A percentile compares a stretch with the other conserved stretches of the same genome.
Evolutionary conservation across 2,329 filamentous ascomycete species (phyloP).

Genomic region (Blumeria graminis): DNA sequence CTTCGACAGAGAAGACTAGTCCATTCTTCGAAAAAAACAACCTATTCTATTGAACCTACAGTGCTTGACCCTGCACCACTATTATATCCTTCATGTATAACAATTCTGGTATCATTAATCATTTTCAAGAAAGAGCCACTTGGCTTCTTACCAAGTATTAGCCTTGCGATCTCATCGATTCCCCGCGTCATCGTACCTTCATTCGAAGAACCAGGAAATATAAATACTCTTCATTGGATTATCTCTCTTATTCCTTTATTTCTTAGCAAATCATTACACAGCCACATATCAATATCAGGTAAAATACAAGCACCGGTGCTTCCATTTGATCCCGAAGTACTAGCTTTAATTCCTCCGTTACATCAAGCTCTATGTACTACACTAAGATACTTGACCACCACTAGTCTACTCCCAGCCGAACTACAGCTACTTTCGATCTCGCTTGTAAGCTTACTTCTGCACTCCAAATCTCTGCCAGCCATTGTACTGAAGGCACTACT

Average conservation of each 20-base stretch:
- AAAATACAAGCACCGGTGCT: constrained; percentile 5
- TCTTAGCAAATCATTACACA: constrained; percentile 2
- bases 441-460: constrained; percentile 57
- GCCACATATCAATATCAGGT: not conserved
- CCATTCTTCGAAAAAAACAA: constrained; percentile 8
- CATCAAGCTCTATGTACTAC: constrained; percentile 54
- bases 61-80: constrained; percentile 80
- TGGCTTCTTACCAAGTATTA: constrained; percentile 51
- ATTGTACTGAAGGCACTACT: constrained; percentile 66
- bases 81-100: constrained; percentile 61
- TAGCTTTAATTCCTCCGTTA: constrained; percentile 49
- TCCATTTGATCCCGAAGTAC: constrained; percentile 15
- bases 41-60: constrained; percentile 31
- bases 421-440: constrained; percentile 65
- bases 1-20: constrained; percentile 17
- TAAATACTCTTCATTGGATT: constrained; percentile 54
- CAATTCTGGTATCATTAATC: constrained; percentile 52
- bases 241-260: constrained; percentile 45
- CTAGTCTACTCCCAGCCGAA: constrained; percentile 68
- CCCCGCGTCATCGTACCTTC: constrained; percentile 48
- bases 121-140: constrained; percentile 36
- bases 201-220: constrained; percentile 27
- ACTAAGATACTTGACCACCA: constrained; percentile 62
- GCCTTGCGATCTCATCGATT: constrained; percentile 57
- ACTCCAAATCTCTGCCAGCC: constrained; percentile 59